A percentile compares a stretch with the other conserved stretches of the same genome.
Conservation (phyloP, 139 green algal species). For the Tetratostichococcus sp. region DNA sequence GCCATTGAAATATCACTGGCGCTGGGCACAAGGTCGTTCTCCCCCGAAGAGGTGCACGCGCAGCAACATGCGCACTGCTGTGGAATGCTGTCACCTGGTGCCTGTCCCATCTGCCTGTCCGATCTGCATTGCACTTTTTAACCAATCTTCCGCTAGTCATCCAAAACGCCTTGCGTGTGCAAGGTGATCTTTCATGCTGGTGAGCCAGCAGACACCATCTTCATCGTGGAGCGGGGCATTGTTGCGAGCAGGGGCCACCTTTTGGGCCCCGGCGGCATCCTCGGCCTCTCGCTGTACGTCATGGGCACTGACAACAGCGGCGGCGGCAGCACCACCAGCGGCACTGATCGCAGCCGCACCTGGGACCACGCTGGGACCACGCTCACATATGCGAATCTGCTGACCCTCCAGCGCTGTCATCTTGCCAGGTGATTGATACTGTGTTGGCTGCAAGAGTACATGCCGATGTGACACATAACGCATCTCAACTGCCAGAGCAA, state of each 20-base stretch:
- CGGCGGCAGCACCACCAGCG: no score
- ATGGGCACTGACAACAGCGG: background rate
- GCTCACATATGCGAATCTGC: constrained; percentile 6
- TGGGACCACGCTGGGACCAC: constrained; percentile 12
- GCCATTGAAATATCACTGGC: constrained; percentile 13
- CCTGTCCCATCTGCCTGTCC: no score
- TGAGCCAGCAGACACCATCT: constrained; percentile 3
- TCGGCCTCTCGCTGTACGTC: constrained; percentile 7
- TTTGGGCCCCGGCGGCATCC: background rate
- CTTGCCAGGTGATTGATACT: background rate
- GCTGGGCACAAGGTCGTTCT: constrained; percentile 7
- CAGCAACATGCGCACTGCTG: no score
- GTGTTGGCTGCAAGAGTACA: no score
- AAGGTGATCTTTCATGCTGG: constrained; percentile 8
- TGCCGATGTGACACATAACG: no score
- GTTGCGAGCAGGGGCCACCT: constrained; percentile 4
- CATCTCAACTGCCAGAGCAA: no score
- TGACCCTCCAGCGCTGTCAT: constrained; percentile 1
- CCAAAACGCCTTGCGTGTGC: background rate
- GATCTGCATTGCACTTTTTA: background rate
- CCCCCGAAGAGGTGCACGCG: constrained; percentile 7
- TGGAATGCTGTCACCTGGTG: no score
- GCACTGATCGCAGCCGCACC: background rate
- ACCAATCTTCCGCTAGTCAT: no score
- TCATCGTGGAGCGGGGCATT: constrained; percentile 10